Conservation (phyloP, 2,329 filamentous ascomycete genomes). For the Talaromyces islandicus region DNA sequence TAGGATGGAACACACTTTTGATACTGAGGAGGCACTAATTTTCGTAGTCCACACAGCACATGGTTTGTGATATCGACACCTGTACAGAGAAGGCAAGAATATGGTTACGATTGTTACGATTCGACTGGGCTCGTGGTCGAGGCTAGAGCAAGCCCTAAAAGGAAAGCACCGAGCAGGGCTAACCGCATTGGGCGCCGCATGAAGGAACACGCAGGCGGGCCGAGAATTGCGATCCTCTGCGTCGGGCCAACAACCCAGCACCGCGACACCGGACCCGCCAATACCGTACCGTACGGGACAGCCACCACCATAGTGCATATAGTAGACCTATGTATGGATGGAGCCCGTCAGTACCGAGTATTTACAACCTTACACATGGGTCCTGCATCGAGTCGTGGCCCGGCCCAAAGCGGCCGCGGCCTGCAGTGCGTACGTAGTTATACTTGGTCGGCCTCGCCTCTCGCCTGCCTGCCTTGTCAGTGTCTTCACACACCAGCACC, state of each 20-base stretch:
- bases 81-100: too few species aligned
- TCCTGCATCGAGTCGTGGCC: not conserved
- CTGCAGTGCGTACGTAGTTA: too few species aligned
- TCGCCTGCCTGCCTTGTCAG: too few species aligned
- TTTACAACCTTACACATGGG: not conserved
- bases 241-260: not conserved
- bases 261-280: not conserved
- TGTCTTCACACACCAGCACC: not conserved
- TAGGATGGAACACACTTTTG: too few species aligned
- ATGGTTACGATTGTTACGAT: too few species aligned
- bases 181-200: not conserved
- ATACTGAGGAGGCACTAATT: too few species aligned
- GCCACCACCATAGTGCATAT: not conserved
- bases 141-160: too few species aligned
- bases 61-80: too few species aligned
- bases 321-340: not conserved
- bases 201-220: not conserved
- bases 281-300: not conserved
- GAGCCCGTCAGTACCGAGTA: too few species aligned
- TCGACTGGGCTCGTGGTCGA: too few species aligned
- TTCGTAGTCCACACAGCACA: too few species aligned
- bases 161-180: not conserved
- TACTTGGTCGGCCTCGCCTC: not conserved
- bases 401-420: not conserved
- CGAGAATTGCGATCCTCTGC: not conserved